Base-by-base conservation (phyloP, 208 protist species). In the Acanthamoeba culbertsoni region DNA sequence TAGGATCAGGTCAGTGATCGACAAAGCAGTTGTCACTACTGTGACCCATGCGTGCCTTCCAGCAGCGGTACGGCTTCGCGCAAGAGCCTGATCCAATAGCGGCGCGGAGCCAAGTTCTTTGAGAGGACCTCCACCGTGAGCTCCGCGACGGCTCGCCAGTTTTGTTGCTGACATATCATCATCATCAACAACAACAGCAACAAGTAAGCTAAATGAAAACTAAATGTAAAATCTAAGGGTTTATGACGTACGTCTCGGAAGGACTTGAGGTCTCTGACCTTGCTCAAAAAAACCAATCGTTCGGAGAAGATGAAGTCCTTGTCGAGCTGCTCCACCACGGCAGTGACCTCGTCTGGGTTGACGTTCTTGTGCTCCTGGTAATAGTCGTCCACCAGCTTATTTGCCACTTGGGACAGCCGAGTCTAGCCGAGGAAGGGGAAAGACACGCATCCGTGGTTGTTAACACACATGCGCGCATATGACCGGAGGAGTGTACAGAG, bases 331-430 rank as follows among this genome's bases (percentile, higher is more conserved):
- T 91, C 84, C 12, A 91, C 84, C 53, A 91, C 84, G 20, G 84
- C 84, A 26, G 84, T 91, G 53, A 91, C 62, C n/a, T 91, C 84
- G 26, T 91, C 84, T 0, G 84, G 35, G 37, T 91, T 71, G 73
- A 84, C 35, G 42, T 23, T 48, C 68, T 79, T 79, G 68, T 40
- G n/a, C n/a, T n/a, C 68, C 68, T 79, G 68, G 45, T 93, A 93
- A 37, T 63, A 93, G 37, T 93, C 88, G 14, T 93, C 88, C 63
- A 93, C 88, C 43, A 93, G 88, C 65, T 59, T 77, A 63, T 93
- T 93, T 20, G 88, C 88, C 57, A 93, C 88, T 82, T 93, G 88
- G n/a, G 88, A 7, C 40, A 93, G 31, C 23, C 84, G 84, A 40
- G 14, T 51, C 84, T 65, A 40, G 26, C 2, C n/a, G 33, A 18